Conservation (phyloP, 768 basidiomycete species). For the Naganishia onofrii region DNA sequence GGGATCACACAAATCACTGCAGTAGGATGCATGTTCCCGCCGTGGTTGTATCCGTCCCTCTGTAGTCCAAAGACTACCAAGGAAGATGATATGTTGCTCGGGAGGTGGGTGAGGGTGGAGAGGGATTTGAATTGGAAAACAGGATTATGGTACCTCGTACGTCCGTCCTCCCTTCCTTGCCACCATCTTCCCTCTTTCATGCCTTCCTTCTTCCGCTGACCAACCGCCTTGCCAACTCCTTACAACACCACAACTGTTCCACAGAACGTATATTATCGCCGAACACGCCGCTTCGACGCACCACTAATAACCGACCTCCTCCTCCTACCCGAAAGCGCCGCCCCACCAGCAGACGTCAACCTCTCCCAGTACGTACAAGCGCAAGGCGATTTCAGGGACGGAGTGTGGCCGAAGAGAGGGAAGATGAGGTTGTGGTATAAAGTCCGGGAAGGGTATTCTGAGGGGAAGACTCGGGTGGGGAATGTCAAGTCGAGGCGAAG, state of each 20-base stretch:
- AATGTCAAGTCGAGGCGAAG: neutral
- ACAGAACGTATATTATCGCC: constrained; percentile 78
- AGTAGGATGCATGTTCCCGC: constrained; percentile 63
- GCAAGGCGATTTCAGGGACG: constrained; percentile 63
- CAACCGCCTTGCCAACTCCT: too few species aligned
- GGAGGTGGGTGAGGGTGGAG: constrained; percentile 84
- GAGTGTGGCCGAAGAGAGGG: constrained; percentile 58
- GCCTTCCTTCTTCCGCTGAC: too few species aligned
- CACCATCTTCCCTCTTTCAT: too few species aligned
- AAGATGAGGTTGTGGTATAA: constrained; percentile 78
- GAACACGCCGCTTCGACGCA: constrained; percentile 77
- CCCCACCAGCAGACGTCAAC: constrained; percentile 54
- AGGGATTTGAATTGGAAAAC: constrained; percentile 69
- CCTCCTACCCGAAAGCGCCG: constrained; percentile 62
- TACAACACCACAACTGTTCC: too few species aligned
- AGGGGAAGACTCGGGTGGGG: neutral
- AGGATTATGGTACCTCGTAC: constrained; percentile 64
- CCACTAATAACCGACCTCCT: constrained; percentile 72
- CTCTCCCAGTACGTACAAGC: constrained; percentile 67
- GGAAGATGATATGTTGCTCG: constrained; percentile 65
- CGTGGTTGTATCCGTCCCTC: constrained; percentile 58
- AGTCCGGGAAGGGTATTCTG: constrained; percentile 55
- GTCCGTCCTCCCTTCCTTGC: constrained; percentile 38
- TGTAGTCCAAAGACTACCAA: constrained; percentile 69
- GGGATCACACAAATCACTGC: constrained; percentile 82